A percentile compares a stretch with the other conserved stretches of the same genome.
Evolutionary conservation across 2,329 filamentous ascomycete genomes (phyloP).

Genomic region (Malbranchea cinnamomea): DNA sequence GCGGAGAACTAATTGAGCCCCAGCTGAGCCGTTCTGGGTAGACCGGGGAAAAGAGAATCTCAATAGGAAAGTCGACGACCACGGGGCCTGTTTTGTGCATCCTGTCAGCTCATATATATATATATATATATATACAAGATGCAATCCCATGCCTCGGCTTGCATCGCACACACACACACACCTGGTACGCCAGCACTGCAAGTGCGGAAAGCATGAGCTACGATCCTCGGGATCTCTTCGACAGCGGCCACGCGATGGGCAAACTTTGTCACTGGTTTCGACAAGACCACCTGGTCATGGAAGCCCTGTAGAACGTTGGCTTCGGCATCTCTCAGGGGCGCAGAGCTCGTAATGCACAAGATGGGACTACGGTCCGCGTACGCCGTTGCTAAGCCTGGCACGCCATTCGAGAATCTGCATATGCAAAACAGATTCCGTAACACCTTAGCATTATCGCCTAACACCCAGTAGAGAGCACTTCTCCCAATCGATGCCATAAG

Average conservation of each 20-base stretch:
- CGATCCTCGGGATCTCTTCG: constrained; percentile 32
- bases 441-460: too few relatives aligned
- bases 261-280: constrained; percentile 32
- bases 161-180: constrained; percentile 22
- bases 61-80: constrained; percentile 2
- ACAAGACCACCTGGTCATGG: constrained; percentile 32
- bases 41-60: constrained; percentile 27
- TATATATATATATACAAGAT: neutral
- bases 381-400: constrained; percentile 33
- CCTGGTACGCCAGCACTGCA: constrained; percentile 28
- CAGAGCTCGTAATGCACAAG: constrained; percentile 31
- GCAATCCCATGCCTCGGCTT: neutral
- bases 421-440: too few relatives aligned
- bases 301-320: constrained; percentile 34
- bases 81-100: constrained; percentile 1
- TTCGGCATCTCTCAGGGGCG: constrained; percentile 31
- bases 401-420: constrained; percentile 29
- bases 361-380: constrained; percentile 31
- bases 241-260: constrained; percentile 30
- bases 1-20: constrained; percentile 25
- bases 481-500: neutral
- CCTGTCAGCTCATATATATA: too few relatives aligned
- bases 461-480: neutral
- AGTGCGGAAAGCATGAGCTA: constrained; percentile 27
- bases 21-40: constrained; percentile 23